Conservation (phyloP, 129 eudicot species). For the Lactuca saligna region DNA sequence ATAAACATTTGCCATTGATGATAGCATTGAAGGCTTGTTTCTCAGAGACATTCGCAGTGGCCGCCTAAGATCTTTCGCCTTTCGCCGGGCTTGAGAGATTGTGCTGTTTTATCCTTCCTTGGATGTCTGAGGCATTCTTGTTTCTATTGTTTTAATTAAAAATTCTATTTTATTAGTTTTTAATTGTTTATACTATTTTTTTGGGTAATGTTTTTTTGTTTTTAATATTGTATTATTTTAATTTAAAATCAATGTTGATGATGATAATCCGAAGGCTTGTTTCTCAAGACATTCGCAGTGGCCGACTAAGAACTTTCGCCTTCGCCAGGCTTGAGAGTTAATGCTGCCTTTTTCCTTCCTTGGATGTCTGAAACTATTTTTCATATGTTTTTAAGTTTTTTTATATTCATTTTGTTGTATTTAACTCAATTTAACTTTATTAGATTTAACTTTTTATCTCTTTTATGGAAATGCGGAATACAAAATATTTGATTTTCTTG, state of each 20-base stretch:
- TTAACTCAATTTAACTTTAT: too few relatives aligned
- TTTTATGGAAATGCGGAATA: too few relatives aligned
- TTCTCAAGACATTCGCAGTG: slow-evolving; percentile 51
- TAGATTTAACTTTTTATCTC: too few relatives aligned
- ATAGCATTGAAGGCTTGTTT: slow-evolving; percentile 46
- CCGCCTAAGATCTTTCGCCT: slow-evolving; percentile 57
- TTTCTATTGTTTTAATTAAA: too few relatives aligned
- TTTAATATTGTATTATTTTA: too few relatives aligned
- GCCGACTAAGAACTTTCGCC: slow-evolving; percentile 43
- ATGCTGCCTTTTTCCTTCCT: slow-evolving; percentile 37
- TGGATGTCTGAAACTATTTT: slow-evolving; percentile 38
- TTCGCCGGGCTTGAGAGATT: slow-evolving; percentile 73
- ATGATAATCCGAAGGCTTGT: slow-evolving; percentile 38
- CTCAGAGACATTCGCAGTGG: slow-evolving; percentile 74
- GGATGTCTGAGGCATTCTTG: slow-evolving; percentile 47
- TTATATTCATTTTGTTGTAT: too few relatives aligned
- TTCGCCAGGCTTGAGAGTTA: slow-evolving; percentile 46
- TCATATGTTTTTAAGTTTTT: too few relatives aligned
- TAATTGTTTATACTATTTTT: too few relatives aligned
- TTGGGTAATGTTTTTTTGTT: too few relatives aligned
- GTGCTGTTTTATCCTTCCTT: slow-evolving; percentile 57
- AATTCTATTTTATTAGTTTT: too few relatives aligned
- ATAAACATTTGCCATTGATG: too few relatives aligned
- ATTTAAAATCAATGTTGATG: background rate
- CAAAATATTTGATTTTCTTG: too few relatives aligned